Base-by-base conservation (phyloP, 208 protist species). In the Leishmania major region DNA sequence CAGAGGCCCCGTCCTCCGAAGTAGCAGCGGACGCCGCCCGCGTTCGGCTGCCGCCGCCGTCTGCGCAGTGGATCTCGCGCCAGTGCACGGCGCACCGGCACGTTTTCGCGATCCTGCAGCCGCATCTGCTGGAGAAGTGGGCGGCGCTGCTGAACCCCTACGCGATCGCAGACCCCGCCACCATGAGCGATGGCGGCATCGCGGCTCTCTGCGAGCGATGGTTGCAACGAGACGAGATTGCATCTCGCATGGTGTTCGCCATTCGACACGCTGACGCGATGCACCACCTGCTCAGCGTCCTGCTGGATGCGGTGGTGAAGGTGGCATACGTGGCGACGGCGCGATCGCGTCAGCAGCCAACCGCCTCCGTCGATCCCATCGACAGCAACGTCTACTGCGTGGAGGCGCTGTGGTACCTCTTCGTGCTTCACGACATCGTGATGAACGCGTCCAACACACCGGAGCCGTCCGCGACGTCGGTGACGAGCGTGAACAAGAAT, bases 301-400 rank as follows among this genome's bases (percentile, higher is more conserved):
- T 95, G 22, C 86, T 96, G n/a, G 94, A 97, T 77, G 86, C 87
- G 45, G 60, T 95, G 57, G 76, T 96, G 49, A 77, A 43, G 49
- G 51, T 93, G 17, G 93, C 93, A 35, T 91, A 90, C 79, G 87
- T 88, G 53, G 79, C 84, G 11, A 88, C 84, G 7, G 71, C 72
- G 35, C 78, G 49, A 17, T 79, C 64, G 25, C 75, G 70, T 55
- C 78, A 70, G 47, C 72, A 53, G 35, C 35, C 51, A 57, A 47
- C 55, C 53, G 71, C 25, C 31, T 19, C 43, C 60, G 75, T 51
- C 75, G 37, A 47, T 8, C n/a, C 35, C 75, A 17, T 47, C 10
- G 79, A 82, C 64, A 81, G 80, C 74, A 79, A 60, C 59, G 81
- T 80, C 28, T 78, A 75, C 64, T 89, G 88, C 62, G 76, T 88